A percentile compares a stretch with the other conserved stretches of the same genome.
Evolutionary conservation across 495 filamentous ascomycete species (phyloP).

Genomic region (Aspergillus heteromorphus): DNA sequence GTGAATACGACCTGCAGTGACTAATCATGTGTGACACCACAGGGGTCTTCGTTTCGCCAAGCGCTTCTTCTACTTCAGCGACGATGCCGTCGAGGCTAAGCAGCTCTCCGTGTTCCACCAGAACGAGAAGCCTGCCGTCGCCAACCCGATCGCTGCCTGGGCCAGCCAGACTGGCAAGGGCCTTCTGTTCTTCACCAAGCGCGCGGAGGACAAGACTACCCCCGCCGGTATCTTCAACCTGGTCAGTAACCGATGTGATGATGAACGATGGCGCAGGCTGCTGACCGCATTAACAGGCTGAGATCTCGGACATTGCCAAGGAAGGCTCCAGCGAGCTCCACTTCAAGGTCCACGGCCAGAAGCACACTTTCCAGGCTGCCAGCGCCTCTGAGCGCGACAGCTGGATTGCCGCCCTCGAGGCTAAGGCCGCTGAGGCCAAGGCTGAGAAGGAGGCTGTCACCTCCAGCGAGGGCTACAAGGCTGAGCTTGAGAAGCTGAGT

Average conservation of each 20-base stretch:
- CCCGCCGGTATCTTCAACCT: conserved; percentile 81
- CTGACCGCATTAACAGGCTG: conserved; percentile 51
- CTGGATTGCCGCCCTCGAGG: conserved; percentile 77
- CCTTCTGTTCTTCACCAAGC: conserved; percentile 88
- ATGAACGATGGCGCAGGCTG: background rate
- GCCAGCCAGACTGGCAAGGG: conserved; percentile 92
- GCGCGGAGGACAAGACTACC: conserved; percentile 69
- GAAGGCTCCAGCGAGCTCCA: conserved; percentile 73
- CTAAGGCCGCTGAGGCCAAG: conserved; percentile 73
- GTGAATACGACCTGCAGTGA: conserved; percentile 9
- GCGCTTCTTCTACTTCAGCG: conserved; percentile 90
- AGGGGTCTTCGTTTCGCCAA: conserved; percentile 64
- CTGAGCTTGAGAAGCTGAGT: conserved; percentile 64
- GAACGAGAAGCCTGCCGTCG: conserved; percentile 74
- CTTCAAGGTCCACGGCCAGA: conserved; percentile 77
- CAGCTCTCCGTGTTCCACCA: conserved; percentile 68
- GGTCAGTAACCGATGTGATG: conserved; percentile 44
- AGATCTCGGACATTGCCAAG: conserved; percentile 72
- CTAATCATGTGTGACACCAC: conserved; percentile 7
- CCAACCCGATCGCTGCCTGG: conserved; percentile 79
- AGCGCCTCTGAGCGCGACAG: conserved; percentile 74
- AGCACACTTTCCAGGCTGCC: conserved; percentile 82
- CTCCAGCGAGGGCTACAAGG: conserved; percentile 73
- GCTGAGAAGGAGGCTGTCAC: conserved; percentile 61
- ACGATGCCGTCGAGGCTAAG: conserved; percentile 72